A percentile compares a stretch with the other conserved stretches of the same genome.
Conservation (phyloP, 2,329 filamentous ascomycete species). For the Neonectria punicea region DNA sequence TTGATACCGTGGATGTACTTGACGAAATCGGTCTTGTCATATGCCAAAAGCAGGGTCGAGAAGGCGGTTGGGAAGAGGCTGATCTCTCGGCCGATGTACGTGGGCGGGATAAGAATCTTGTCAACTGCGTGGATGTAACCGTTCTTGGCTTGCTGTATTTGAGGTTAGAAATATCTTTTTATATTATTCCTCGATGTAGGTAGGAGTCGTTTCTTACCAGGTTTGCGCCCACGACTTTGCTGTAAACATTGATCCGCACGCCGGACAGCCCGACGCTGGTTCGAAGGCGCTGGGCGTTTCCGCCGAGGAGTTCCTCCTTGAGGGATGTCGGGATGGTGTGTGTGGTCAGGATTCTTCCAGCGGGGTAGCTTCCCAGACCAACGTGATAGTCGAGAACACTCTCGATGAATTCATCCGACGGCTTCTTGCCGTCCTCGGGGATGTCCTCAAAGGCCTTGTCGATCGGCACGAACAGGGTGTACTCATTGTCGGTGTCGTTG, state of each 20-base stretch:
- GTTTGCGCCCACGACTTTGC: conserved; percentile 74
- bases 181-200: too few species aligned
- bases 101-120: conserved; percentile 80
- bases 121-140: conserved; percentile 84
- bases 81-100: conserved; percentile 62
- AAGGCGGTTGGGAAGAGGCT: conserved; percentile 79
- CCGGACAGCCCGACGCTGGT: conserved; percentile 71
- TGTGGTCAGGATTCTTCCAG: conserved; percentile 70
- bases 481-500: conserved; percentile 78
- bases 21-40: conserved; percentile 78
- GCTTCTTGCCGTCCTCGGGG: conserved; percentile 64
- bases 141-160: conserved; percentile 72
- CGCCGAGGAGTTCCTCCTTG: conserved; percentile 68
- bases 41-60: conserved; percentile 80
- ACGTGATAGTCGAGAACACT: conserved; percentile 80
- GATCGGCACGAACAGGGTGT: conserved; percentile 84
- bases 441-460: conserved; percentile 78
- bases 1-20: conserved; percentile 65
- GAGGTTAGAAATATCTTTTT: not conserved
- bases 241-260: conserved; percentile 80
- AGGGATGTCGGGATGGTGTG: conserved; percentile 81
- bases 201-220: conserved; percentile 61
- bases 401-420: conserved; percentile 76
- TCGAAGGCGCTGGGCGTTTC: conserved; percentile 77
- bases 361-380: conserved; percentile 72